Base-by-base conservation (phyloP, 768 basidiomycete species). In the Tylopilus felleus region DNA sequence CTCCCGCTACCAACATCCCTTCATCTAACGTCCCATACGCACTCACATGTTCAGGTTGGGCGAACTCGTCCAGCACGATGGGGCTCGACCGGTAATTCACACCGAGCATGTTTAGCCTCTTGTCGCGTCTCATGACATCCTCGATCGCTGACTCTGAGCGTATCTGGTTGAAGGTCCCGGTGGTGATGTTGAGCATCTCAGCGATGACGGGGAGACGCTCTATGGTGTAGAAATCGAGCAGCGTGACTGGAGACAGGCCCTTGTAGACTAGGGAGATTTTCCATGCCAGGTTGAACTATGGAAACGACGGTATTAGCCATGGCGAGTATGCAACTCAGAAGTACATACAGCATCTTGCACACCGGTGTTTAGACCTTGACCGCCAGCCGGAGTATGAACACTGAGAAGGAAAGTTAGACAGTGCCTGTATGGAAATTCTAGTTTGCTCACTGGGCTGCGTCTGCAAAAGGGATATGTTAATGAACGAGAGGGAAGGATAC, bases 121-220 rank as follows among this genome's bases (percentile, higher is more conserved):
- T 21, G 14, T 52, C 55, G 16, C 54, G 59, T 2, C 17, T 3
- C 41, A 58, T 19, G 2, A 47, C 25, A 0, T 4, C 6, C 21
- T 56, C 33, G 5, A 45, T 14, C 16, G 47, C 42, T 8, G 28
- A 4, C 4, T 33, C n/a, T 4, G 38, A 17, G 5, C 21, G 48
- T 8, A 55, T 29, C 1, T 29, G 39, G 23, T 55, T 5, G 1
- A 66, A 50, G 5, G 73, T 53, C 4, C 46, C 52, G n/a, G 73
- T 73, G 23, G 77, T 74, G 27, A 69, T 55, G 45, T 73, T 52
- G 21, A 81, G 72, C 75, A 78, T 78, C 49, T 74, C 71, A 1
- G 71, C 71, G 47, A 80, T 74, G 29, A 80, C 73, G 1, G 73
- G 77, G 31, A 79, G 56, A 16, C 80, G 76, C 57, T 80, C 80